Conservation (phyloP, 2,329 filamentous ascomycete species). For the Thermothelomyces thermophilus region DNA sequence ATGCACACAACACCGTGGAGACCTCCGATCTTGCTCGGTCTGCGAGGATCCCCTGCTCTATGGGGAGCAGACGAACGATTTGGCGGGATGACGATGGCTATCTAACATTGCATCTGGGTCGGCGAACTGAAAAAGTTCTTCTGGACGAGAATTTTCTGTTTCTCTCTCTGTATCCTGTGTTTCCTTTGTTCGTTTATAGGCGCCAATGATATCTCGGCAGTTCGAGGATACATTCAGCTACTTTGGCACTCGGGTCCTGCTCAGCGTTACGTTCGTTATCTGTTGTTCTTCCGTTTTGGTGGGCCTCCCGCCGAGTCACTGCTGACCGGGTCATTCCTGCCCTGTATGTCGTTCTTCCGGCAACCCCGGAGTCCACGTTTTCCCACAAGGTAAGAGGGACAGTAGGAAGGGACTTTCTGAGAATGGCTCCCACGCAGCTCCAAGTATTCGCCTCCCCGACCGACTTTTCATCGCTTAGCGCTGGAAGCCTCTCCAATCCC, state of each 20-base stretch:
- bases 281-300: too few relatives aligned
- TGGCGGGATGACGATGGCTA: slow-evolving; percentile 45
- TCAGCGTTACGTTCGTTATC: too few relatives aligned
- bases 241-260: not conserved
- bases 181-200: slow-evolving; percentile 5
- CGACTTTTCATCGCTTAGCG: too few relatives aligned
- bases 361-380: too few relatives aligned
- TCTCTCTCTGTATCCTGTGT: slow-evolving; percentile 19
- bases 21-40: slow-evolving; percentile 43
- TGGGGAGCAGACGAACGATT: slow-evolving; percentile 34
- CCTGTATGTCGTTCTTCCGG: too few relatives aligned
- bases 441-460: too few relatives aligned
- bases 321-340: too few relatives aligned
- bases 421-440: too few relatives aligned
- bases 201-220: slow-evolving; percentile 8
- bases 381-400: too few relatives aligned
- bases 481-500: not conserved
- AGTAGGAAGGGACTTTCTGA: too few relatives aligned
- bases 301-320: too few relatives aligned
- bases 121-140: slow-evolving; percentile 40
- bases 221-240: not conserved
- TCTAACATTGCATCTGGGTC: slow-evolving; percentile 43
- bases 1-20: slow-evolving; percentile 29
- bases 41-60: slow-evolving; percentile 34
- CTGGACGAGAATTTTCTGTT: slow-evolving; percentile 14